Base-by-base conservation (phyloP, 192 early-diverging fungal species). In the Helicostylum pulchrum region DNA sequence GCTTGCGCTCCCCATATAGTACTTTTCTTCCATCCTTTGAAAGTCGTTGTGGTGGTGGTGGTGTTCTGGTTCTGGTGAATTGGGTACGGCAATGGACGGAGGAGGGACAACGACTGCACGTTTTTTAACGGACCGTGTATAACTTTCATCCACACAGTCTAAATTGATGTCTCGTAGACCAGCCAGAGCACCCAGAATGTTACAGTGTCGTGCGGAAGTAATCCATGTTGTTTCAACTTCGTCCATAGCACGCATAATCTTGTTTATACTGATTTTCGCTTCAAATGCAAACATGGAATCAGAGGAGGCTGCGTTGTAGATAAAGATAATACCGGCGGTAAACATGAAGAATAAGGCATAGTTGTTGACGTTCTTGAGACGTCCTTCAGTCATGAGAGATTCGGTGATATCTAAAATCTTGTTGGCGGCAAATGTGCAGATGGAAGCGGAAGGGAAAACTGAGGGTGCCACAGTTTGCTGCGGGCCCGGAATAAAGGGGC, bases 401-500 rank as follows among this genome's bases (percentile, higher is more conserved):
- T 71, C 55, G 10, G 55, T 57, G 30, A 76, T 76, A 48, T 76
- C 69, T 20, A 76, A 20, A 17, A 76, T 76, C 4, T 64, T 67
- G 42, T 71, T 72, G 44, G 74, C 74, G 7, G 70, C 65, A 54
- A 55, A 63, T 11, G 65, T 68, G 32, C 74, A 76, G 11, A 67
- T 63, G 20, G 62, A 55, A 43, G 58, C 61, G 4, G 66, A 64
- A 52, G 61, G 69, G 49, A 71, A 76, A 8, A 45, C 11, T 14
- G 65, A 71, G 14, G 49, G 15, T 5, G 62, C 34, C 4, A 36
- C 19, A 2, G 54, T 17, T 20, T 57, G 61, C 1, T 61, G 54
- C 17, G 51, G 30, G 46, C 71, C 44, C 48, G 62, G 70, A 75
- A 76, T 79, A 53, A 82, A 83, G 2, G 79, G 81, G 2, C 81